Evolutionary conservation across 106 monocot genomes (phyloP), one percentile per base, ranked within the genome.

Genomic region (Dendrobium catenatum): DNA sequence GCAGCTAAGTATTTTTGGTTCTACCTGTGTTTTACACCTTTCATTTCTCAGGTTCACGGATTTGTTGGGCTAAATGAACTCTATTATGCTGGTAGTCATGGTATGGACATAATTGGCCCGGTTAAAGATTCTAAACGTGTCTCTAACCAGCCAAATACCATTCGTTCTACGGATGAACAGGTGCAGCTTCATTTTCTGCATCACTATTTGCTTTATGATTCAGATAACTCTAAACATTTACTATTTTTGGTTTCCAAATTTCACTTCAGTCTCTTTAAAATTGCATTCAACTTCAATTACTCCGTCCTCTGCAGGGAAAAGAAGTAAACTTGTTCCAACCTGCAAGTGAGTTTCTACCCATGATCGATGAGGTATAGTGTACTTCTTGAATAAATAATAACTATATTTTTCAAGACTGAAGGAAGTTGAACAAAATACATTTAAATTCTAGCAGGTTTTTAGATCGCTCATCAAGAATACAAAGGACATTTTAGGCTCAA

Each of bases 71-170:
- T 96, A 82, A 79, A 77, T 48, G 93, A 96, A 77, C 83, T 93
- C 0, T 86, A 93, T 84, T 96, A 96, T 84, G 95, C 95, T 82
- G 95, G 95, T 80, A 93, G 95, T 80, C 95, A 96, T 86, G 95
- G 95, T 68, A 96, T 96, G 95, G 95, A 96, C 84, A 96, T 96
- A 80, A 84, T 96, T 82, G 88, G 91, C 78, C 95, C 95, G 64
- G 88, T 93, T 8, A 88, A 85, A 72, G 74, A 82, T 33, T 80
- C 84, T 40, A 79, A 58, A 11, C 27, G 82, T 16, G 56, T 51
- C 59, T 29, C 77, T 76, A 61, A 67, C 79, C 89, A 89, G 88
- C 83, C 88, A n/a, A 89, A 89, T 48, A 87, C 85, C 85, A 84
- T 89, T 78, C 89, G 82, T 55, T 83, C 88, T 75, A 95, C 80